A percentile compares a stretch with the other conserved stretches of the same genome.
phyloP scores from a whole-genome alignment of 495 filamentous ascomycete species.

The Hyaloscypha bicolor region DNA sequence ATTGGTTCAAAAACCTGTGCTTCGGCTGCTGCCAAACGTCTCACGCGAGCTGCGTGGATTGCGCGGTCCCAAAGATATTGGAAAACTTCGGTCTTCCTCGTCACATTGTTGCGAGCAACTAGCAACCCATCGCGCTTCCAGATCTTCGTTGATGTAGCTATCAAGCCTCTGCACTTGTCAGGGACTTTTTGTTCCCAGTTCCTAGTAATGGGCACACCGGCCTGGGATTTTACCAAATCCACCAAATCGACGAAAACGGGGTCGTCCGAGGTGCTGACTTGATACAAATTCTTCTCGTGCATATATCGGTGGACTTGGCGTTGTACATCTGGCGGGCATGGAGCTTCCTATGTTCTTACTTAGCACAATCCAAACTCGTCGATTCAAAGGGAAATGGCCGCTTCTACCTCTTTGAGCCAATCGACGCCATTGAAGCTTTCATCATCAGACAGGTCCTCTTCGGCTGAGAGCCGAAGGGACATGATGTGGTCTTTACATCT shows the following conservation, averaged over 20 bases:
- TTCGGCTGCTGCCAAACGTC: not conserved
- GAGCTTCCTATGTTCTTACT: slow-evolving; percentile 11
- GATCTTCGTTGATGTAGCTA: slow-evolving; percentile 2
- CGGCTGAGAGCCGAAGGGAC: not conserved
- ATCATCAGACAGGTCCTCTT: slow-evolving; percentile 1
- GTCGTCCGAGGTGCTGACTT: slow-evolving; percentile 4
- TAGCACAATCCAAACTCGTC: not conserved
- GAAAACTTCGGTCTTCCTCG: slow-evolving; percentile 4
- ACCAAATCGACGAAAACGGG: slow-evolving; percentile 7
- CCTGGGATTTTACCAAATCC: slow-evolving; percentile 5
- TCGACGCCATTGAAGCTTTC: slow-evolving; percentile 5
- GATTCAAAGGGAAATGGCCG: not conserved
- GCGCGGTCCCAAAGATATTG: slow-evolving; percentile 2
- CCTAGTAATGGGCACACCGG: slow-evolving; percentile 4
- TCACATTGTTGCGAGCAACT: slow-evolving; percentile 1
- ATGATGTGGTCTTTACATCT: slow-evolving; percentile 7
- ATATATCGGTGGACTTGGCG: slow-evolving; percentile 8
- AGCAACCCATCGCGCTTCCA: slow-evolving; percentile 6
- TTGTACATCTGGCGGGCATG: slow-evolving; percentile 13
- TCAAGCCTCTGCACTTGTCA: slow-evolving; percentile 4
- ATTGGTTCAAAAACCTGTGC: not conserved
- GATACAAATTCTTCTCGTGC: slow-evolving; percentile 2
- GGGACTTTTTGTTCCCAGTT: slow-evolving; percentile 12
- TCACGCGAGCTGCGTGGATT: not conserved
- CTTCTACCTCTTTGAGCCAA: not conserved